Evolutionary conservation across 2,329 filamentous ascomycete genomes (phyloP).

Genomic region (Ambrosiella beaveri): DNA sequence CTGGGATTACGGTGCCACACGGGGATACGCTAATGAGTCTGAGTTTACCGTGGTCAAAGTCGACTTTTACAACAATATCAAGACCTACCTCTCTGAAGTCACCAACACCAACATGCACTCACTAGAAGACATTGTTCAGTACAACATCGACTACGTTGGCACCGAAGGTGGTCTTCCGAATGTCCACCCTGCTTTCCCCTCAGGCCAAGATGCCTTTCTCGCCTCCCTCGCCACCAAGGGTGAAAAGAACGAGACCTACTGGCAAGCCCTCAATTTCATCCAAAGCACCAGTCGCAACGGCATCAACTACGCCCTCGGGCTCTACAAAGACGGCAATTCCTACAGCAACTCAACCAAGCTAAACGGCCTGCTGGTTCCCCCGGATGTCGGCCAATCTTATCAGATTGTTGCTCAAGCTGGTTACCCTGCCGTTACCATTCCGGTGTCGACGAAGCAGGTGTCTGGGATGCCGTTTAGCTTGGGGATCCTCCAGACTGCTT

Average conservation of each 20-base stretch:
- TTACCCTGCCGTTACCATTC: conserved; percentile 55
- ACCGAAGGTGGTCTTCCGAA: conserved; percentile 47
- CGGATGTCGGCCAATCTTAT: conserved; percentile 48
- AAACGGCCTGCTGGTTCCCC: conserved; percentile 48
- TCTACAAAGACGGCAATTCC: conserved; percentile 17
- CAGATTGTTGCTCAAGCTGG: conserved; percentile 60
- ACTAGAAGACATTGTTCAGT: conserved; percentile 49
- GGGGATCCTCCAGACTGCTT: conserved; percentile 42
- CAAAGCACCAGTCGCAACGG: conserved; percentile 43
- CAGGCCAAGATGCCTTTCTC: conserved; percentile 55
- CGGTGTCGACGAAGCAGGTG: conserved; percentile 37
- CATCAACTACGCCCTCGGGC: conserved; percentile 48
- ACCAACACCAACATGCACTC: conserved; percentile 41
- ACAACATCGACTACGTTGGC: conserved; percentile 45
- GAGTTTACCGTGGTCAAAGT: conserved; percentile 59
- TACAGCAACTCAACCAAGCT: conserved; percentile 21
- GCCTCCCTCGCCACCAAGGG: conserved; percentile 45
- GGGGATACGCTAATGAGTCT: conserved; percentile 51
- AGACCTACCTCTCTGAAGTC: conserved; percentile 43
- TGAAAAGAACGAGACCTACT: conserved; percentile 46
- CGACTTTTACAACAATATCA: conserved; percentile 48
- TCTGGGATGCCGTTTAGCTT: conserved; percentile 25
- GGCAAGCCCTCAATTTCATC: conserved; percentile 46
- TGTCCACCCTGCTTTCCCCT: conserved; percentile 43
- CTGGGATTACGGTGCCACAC: conserved; percentile 48